These are phyloP conservation scores for Neurospora pannonica DNA, from an alignment of 495 filamentous ascomycete species.

Conservation along the genomic window DNA sequence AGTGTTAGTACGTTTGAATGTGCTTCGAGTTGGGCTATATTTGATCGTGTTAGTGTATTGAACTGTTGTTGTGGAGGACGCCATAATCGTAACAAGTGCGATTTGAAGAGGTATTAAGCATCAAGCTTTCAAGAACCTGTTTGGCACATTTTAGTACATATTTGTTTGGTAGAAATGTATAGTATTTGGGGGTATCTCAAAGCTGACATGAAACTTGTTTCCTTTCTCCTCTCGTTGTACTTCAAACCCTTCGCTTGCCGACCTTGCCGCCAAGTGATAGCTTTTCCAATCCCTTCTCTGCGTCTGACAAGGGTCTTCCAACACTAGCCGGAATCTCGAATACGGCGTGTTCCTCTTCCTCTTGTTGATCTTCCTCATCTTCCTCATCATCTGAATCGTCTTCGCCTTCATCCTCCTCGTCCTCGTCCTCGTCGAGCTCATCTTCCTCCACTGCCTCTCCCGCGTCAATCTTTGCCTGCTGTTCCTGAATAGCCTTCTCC, in stretches of 20 bases:
- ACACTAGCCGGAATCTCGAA: not conserved
- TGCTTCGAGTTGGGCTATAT: not conserved
- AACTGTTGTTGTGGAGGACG: not conserved
- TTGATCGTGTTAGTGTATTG: not conserved
- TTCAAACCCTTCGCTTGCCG: not conserved
- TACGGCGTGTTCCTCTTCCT: not conserved
- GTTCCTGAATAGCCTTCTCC: conserved; percentile 74
- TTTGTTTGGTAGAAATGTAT: not conserved
- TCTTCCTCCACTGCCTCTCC: conserved; percentile 24
- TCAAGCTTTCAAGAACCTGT: not conserved
- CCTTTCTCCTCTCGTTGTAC: not conserved
- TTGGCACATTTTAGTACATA: not conserved
- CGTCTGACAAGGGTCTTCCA: not conserved
- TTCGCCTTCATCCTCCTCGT: conserved; percentile 5
- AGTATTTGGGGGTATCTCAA: not conserved
- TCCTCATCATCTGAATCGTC: not conserved
- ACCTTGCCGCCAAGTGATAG: not conserved
- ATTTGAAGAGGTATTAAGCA: not conserved
- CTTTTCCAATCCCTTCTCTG: not conserved
- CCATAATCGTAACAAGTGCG: not conserved
- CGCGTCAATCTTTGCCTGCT: conserved; percentile 27
- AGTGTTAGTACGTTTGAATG: not conserved
- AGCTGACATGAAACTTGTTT: not conserved
- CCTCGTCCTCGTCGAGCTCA: conserved; percentile 7
- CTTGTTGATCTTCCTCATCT: not conserved